phyloP scores from a whole-genome alignment of 1,139 yeast genomes.

The Suhomyces coccinellae region DNA sequence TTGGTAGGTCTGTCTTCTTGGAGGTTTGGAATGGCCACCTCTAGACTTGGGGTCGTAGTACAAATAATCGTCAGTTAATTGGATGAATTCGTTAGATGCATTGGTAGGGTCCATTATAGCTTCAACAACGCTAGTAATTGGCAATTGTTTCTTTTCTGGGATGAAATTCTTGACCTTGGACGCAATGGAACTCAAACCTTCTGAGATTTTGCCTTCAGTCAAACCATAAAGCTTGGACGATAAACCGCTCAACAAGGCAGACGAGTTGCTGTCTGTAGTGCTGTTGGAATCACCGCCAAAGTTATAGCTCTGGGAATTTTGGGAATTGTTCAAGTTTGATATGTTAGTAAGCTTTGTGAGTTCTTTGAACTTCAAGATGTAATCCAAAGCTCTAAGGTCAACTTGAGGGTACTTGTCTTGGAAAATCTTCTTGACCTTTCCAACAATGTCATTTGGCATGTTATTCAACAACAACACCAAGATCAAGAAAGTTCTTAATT shows the following conservation, averaged over 20 bases:
- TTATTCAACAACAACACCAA: slow-evolving; percentile 55
- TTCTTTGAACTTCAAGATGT: slow-evolving; percentile 80
- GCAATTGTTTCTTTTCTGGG: slow-evolving; percentile 85
- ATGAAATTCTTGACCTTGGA: slow-evolving; percentile 83
- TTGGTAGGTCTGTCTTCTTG: slow-evolving; percentile 77
- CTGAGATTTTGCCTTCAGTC: slow-evolving; percentile 77
- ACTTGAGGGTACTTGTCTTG: slow-evolving; percentile 52
- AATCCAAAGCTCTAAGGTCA: slow-evolving; percentile 64
- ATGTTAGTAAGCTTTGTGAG: slow-evolving; percentile 65
- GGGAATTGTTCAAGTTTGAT: slow-evolving; percentile 29
- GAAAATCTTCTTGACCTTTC: slow-evolving; percentile 66
- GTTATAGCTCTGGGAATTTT: slow-evolving; percentile 19
- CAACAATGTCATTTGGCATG: slow-evolving; percentile 60
- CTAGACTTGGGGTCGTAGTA: slow-evolving; percentile 89
- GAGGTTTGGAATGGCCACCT: slow-evolving; percentile 88
- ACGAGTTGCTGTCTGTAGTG: slow-evolving; percentile 29
- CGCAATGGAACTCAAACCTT: slow-evolving; percentile 83
- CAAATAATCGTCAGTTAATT: slow-evolving; percentile 82
- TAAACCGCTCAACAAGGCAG: slow-evolving; percentile 75
- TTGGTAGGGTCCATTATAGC: slow-evolving; percentile 82
- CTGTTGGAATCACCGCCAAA: slow-evolving; percentile 16
- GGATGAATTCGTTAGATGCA: slow-evolving; percentile 60
- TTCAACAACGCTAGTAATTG: slow-evolving; percentile 87
- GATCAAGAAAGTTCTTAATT: slow-evolving; percentile 82
- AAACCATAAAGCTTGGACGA: slow-evolving; percentile 77